phyloP scores from a whole-genome alignment of 2,329 filamentous ascomycete species.

The Pseudohalonectria lignicola region DNA sequence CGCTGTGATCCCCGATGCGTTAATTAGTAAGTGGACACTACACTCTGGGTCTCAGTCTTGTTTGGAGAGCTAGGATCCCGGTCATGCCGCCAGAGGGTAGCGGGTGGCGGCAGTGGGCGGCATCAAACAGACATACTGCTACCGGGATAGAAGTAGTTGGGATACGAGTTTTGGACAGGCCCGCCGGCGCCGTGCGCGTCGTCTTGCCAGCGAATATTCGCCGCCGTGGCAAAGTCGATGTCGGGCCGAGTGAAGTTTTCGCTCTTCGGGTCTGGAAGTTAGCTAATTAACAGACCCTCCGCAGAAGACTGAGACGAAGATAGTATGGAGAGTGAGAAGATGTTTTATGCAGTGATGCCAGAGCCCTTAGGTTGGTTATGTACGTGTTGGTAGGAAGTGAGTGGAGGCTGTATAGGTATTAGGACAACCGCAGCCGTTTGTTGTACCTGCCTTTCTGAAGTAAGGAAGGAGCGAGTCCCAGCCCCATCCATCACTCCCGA shows the following conservation, averaged over 20 bases:
- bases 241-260: constrained; percentile 18
- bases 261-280: constrained; percentile 8
- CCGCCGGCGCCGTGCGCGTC: constrained; percentile 15
- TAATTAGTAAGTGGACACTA: no score
- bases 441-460: constrained; percentile 8
- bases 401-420: background rate
- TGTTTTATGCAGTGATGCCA: no score
- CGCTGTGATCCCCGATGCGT: no score
- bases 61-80: background rate
- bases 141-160: constrained; percentile 19
- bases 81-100: background rate
- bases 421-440: background rate
- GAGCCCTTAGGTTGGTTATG: no score
- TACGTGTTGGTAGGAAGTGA: background rate
- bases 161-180: constrained; percentile 18
- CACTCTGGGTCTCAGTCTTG: no score
- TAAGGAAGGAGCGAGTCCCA: constrained; percentile 23
- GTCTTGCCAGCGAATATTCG: constrained; percentile 17
- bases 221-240: constrained; percentile 10
- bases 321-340: no score
- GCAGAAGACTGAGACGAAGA: no score
- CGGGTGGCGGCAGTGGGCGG: background rate
- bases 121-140: constrained; percentile 10
- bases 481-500: constrained; percentile 46
- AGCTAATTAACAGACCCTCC: no score